These are phyloP conservation scores for Blastobotrys parvus DNA, from an alignment of 805 yeast species.

Conservation along the genomic window DNA sequence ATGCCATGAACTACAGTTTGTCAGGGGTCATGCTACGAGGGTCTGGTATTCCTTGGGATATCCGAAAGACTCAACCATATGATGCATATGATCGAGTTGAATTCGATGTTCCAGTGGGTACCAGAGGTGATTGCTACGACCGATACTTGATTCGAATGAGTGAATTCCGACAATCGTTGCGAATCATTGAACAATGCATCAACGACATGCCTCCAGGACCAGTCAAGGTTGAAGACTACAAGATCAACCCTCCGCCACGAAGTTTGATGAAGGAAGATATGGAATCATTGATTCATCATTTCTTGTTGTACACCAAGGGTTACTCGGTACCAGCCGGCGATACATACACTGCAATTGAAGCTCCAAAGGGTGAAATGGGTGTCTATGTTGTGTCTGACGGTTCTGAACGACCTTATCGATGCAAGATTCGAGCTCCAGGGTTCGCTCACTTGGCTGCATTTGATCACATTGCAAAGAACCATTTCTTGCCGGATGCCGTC, in stretches of 20 bases:
- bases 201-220: constrained; percentile 92
- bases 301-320: constrained; percentile 80
- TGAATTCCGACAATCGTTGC: constrained; percentile 82
- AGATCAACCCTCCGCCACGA: constrained; percentile 77
- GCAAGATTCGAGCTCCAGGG: constrained; percentile 93
- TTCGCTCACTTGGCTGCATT: constrained; percentile 85
- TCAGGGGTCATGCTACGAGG: constrained; percentile 90
- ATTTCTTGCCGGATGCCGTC: constrained; percentile 83
- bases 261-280: constrained; percentile 79
- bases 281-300: constrained; percentile 89
- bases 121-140: constrained; percentile 86
- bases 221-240: constrained; percentile 82
- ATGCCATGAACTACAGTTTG: constrained; percentile 71
- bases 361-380: constrained; percentile 94
- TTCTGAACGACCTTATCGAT: constrained; percentile 81
- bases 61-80: constrained; percentile 80
- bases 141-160: constrained; percentile 84
- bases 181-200: constrained; percentile 84
- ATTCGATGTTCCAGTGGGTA: constrained; percentile 80
- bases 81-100: constrained; percentile 84
- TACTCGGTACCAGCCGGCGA: constrained; percentile 85
- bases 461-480: constrained; percentile 79
- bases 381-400: constrained; percentile 86
- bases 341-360: constrained; percentile 85
- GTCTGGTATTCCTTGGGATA: constrained; percentile 79